A percentile compares a stretch with the other conserved stretches of the same genome.
Conservation (phyloP, 495 filamentous ascomycete genomes). For the Bombardia bombarda region DNA sequence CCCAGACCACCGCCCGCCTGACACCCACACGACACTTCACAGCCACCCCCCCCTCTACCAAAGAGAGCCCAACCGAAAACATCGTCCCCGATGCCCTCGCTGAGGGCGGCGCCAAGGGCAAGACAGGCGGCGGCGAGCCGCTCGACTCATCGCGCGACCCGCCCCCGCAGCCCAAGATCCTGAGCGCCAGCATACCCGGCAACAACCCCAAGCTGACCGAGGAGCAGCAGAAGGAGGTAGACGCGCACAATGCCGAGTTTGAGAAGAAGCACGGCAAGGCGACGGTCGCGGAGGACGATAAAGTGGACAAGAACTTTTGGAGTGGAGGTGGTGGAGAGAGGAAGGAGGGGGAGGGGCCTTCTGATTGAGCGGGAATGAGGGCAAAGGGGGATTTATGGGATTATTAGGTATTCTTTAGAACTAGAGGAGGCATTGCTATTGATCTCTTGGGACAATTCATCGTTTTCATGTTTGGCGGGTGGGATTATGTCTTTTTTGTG, state of each 20-base stretch:
- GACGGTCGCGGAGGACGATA: conserved; percentile 28
- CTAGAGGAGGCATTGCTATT: too few relatives aligned
- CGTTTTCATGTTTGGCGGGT: too few relatives aligned
- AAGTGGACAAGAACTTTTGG: conserved; percentile 45
- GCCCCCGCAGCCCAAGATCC: conserved; percentile 38
- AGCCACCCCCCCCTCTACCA: too few relatives aligned
- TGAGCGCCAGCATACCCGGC: conserved; percentile 29
- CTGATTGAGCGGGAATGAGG: too few relatives aligned
- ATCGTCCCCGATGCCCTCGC: conserved; percentile 16
- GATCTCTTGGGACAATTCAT: too few relatives aligned
- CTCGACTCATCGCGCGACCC: conserved; percentile 32
- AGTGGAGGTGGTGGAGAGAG: conserved; percentile 11
- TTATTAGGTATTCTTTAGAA: too few relatives aligned
- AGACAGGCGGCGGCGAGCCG: conserved; percentile 30
- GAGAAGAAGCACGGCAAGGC: conserved; percentile 39
- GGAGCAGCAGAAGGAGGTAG: conserved; percentile 42
- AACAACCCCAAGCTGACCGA: conserved; percentile 26
- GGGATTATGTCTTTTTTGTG: too few relatives aligned
- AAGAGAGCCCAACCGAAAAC: not conserved
- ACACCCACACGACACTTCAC: too few relatives aligned
- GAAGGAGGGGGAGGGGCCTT: not conserved
- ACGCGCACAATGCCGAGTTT: conserved; percentile 44
- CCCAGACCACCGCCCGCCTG: too few relatives aligned
- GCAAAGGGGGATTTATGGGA: too few relatives aligned
- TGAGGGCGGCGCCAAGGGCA: conserved; percentile 23